Conservation (phyloP, 371 early-diverging fungal genomes). For the Batkoa obscura region DNA sequence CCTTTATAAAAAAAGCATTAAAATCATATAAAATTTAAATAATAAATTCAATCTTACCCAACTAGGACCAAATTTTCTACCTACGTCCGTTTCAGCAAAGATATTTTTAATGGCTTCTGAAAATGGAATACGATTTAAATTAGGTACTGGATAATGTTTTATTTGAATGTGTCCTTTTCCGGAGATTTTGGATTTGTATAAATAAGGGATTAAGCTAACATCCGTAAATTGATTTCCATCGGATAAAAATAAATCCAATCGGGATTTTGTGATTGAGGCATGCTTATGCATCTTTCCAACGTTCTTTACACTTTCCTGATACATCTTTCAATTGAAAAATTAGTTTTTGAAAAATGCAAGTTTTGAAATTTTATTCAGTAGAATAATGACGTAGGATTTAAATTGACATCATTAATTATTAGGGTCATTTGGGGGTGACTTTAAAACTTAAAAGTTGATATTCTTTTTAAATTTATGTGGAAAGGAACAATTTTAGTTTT, state of each 20-base stretch:
- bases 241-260: conserved; percentile 28
- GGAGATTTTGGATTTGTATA: conserved; percentile 14
- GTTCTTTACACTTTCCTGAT: no score
- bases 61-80: conserved; percentile 66
- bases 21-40: no score
- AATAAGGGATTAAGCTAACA: conserved; percentile 28
- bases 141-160: conserved; percentile 54
- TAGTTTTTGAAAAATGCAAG: no score
- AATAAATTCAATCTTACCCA: conserved; percentile 34
- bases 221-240: conserved; percentile 27
- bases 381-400: no score
- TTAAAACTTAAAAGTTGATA: no score
- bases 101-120: conserved; percentile 54
- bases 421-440: no score
- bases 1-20: conserved; percentile 19
- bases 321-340: no score
- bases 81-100: conserved; percentile 36
- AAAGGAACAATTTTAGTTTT: no score
- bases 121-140: conserved; percentile 61
- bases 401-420: no score
- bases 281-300: conserved; percentile 4
- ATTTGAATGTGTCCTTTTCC: conserved; percentile 20
- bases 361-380: no score
- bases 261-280: conserved; percentile 28
- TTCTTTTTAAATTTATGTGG: no score